phyloP scores from a whole-genome alignment of 2,329 filamentous ascomycete genomes.

The Claviceps sp. region DNA sequence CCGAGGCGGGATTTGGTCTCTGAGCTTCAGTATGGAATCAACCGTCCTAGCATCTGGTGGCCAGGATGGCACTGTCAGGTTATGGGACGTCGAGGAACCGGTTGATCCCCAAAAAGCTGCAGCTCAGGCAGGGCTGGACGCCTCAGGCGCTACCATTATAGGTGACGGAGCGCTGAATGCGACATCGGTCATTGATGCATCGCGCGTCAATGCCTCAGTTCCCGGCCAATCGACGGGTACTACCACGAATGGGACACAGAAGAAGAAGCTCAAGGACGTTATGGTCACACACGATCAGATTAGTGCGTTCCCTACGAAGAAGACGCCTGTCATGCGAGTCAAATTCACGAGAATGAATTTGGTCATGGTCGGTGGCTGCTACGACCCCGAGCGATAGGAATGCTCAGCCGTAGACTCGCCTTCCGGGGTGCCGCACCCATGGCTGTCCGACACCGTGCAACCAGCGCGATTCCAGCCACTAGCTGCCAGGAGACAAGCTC shows the following conservation, averaged over 20 bases:
- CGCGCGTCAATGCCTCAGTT: constrained; percentile 7
- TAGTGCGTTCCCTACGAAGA: constrained; percentile 89
- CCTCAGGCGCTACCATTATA: constrained; percentile 28
- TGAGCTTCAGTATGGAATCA: constrained; percentile 89
- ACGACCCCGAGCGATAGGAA: constrained; percentile 36
- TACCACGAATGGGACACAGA: constrained; percentile 23
- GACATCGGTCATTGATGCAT: constrained; percentile 15
- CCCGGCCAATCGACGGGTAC: constrained; percentile 15
- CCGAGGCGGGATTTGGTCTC: constrained; percentile 84
- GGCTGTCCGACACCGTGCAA: constrained; percentile 1
- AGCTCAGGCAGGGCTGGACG: constrained; percentile 29
- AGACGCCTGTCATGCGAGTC: constrained; percentile 85
- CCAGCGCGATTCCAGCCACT: constrained; percentile 2
- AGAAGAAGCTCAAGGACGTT: constrained; percentile 82
- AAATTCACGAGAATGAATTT: constrained; percentile 93
- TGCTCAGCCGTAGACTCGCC: constrained; percentile 5
- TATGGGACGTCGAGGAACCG: constrained; percentile 80
- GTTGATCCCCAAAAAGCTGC: constrained; percentile 49
- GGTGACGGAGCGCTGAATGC: constrained; percentile 26
- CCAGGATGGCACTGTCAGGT: constrained; percentile 79
- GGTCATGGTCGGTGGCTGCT: constrained; percentile 70
- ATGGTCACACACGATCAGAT: constrained; percentile 89
- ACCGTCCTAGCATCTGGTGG: constrained; percentile 82
- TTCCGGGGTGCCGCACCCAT: neutral
- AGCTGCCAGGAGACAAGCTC: constrained; percentile 4